phyloP scores from a whole-genome alignment of 2,329 filamentous ascomycete species.

The Microascus cirrosus region DNA sequence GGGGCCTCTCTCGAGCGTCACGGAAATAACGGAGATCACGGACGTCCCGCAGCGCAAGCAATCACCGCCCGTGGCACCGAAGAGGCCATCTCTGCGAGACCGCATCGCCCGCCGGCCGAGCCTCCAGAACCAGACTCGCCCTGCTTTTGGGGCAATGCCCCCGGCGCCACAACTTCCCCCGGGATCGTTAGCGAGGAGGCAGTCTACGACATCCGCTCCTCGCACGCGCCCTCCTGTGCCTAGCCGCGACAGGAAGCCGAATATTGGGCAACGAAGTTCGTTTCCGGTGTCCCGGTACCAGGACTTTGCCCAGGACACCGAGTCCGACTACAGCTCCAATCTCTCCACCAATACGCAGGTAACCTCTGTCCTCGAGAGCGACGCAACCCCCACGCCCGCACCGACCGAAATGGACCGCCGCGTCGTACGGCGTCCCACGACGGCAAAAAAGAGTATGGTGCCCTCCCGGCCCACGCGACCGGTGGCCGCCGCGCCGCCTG shows the following conservation, averaged over 20 bases:
- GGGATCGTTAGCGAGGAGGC: background rate
- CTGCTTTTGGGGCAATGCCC: background rate
- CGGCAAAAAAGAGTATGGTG: background rate
- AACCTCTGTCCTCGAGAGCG: background rate
- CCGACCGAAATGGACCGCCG: background rate
- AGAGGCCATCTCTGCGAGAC: background rate
- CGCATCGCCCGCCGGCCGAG: background rate
- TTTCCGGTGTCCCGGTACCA: background rate
- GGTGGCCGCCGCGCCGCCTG: background rate
- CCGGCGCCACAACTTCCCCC: background rate
- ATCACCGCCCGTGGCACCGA: background rate
- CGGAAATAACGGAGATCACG: background rate
- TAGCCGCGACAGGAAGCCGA: background rate
- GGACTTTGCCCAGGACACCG: background rate
- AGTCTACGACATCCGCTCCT: background rate
- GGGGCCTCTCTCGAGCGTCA: background rate
- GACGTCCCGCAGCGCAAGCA: background rate
- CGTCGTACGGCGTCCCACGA: background rate
- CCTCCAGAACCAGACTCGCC: background rate
- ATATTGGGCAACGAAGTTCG: background rate
- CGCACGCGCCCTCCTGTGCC: background rate
- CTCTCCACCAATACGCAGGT: slow-evolving; percentile 3
- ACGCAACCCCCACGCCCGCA: background rate
- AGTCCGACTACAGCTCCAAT: slow-evolving; percentile 3
- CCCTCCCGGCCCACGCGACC: background rate